Evolutionary conservation across 2,329 filamentous ascomycete species (phyloP).

Genomic region (Hymenoscyphus albidus): DNA sequence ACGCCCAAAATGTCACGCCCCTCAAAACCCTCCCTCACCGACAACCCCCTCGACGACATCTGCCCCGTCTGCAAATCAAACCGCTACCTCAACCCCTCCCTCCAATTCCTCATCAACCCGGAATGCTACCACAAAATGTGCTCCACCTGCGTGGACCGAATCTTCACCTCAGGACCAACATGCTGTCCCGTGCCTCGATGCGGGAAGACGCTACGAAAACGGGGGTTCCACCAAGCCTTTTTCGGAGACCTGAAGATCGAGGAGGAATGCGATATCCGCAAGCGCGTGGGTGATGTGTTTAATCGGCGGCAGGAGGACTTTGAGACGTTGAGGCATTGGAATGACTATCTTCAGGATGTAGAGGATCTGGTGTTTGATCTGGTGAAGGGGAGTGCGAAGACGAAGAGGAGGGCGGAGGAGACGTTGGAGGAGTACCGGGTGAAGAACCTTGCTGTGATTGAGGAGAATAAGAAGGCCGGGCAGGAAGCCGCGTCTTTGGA

Average conservation of each 20-base stretch:
- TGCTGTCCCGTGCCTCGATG: slow-evolving; percentile 91
- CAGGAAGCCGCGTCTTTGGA: slow-evolving; percentile 52
- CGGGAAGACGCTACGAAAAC: slow-evolving; percentile 78
- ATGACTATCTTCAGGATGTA: slow-evolving; percentile 91
- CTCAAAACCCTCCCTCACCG: slow-evolving; percentile 14
- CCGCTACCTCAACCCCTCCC: slow-evolving; percentile 89
- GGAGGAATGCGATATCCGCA: slow-evolving; percentile 87
- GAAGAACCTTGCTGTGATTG: slow-evolving; percentile 65
- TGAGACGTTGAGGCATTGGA: slow-evolving; percentile 75
- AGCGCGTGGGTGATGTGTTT: slow-evolving; percentile 74
- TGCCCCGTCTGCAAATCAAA: slow-evolving; percentile 98
- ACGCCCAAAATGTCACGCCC: slow-evolving; percentile 23
- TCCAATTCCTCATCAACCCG: slow-evolving; percentile 94
- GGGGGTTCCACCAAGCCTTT: slow-evolving; percentile 80
- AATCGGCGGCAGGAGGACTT: slow-evolving; percentile 92
- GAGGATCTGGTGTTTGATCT: slow-evolving; percentile 89
- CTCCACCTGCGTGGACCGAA: slow-evolving; percentile 88
- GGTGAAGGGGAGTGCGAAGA: slow-evolving; percentile 64
- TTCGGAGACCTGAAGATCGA: slow-evolving; percentile 87
- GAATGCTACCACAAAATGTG: slow-evolving; percentile 99
- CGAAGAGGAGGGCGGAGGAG: slow-evolving; percentile 43
- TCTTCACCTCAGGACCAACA: slow-evolving; percentile 88
- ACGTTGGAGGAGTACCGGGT: slow-evolving; percentile 66
- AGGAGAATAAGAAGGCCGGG: slow-evolving; percentile 54
- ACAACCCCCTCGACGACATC: slow-evolving; percentile 54